Base-by-base conservation (phyloP, 768 basidiomycete genomes). In the Naematelia encephala region DNA sequence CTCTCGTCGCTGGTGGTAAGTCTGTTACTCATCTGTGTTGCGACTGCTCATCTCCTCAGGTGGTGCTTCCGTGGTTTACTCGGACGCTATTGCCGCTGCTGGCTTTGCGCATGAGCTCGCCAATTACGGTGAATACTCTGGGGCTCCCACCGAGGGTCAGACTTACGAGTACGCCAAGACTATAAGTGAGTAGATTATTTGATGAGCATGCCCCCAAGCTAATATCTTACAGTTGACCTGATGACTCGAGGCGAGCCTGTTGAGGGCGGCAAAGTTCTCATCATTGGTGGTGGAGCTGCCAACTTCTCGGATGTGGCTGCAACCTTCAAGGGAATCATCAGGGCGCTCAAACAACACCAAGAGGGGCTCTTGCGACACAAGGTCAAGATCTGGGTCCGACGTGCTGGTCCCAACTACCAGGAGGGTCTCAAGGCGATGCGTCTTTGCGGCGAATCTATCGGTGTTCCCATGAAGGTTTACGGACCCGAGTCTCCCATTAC, bases 1-100 rank as follows among this genome's bases (percentile, higher is more conserved):
- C 96, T 68, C 98, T 98, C 94, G 96, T 99, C 56, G 94, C 96
- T 55, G 96, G 94, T 81, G 96, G 96, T n/a, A n/a, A n/a, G n/a
- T n/a, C n/a, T n/a, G n/a, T n/a, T n/a, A n/a, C 54, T 26, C 22
- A n/a, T n/a, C n/a, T n/a, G n/a, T n/a, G 57, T 59, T 4, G 12
- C 74, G 91, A 91, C 82, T 43, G 43, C 75, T 65, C 19, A n/a
- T 23, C 12, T 11, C 19, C 12, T 26, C 52, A 51, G 57, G n/a
- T 71, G 74, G 76, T 74, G 74, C 74, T 55, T 75, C 72, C 27
- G 74, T 73, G 57, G 73, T 75, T 64, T 72, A 67, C 75, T 78
- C 79, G 5, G 87, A 89, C 63, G 87, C 88, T 64, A 89, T 89
- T 62, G 87, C 87, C 53, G 93, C 94, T 4, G 90, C 91, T 73